Evolutionary conservation across 352 stramenopile genomes (phyloP).

Genomic region (Phytophthora sp.): DNA sequence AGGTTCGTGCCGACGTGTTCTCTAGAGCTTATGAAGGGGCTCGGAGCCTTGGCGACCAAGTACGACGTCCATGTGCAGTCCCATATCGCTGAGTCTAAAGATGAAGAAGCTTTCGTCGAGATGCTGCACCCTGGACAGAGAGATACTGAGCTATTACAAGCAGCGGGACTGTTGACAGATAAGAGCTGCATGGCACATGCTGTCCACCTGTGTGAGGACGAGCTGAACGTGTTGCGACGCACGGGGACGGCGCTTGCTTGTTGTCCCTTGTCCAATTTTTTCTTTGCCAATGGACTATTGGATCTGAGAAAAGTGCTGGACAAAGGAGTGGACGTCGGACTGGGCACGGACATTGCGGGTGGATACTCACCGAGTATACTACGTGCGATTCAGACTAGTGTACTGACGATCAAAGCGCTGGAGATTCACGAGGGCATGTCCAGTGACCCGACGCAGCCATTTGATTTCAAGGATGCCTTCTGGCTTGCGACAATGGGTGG

Average conservation of each 20-base stretch:
- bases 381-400: constrained; percentile 77
- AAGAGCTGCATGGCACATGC: constrained; percentile 89
- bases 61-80: constrained; percentile 85
- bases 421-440: constrained; percentile 48
- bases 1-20: constrained; percentile 93
- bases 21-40: constrained; percentile 65
- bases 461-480: constrained; percentile 88
- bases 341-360: constrained; percentile 92
- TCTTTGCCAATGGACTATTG: constrained; percentile 80
- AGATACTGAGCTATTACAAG: constrained; percentile 79
- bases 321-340: constrained; percentile 54
- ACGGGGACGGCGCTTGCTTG: constrained; percentile 79
- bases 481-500: constrained; percentile 89
- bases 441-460: constrained; percentile 9
- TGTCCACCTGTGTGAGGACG: constrained; percentile 72
- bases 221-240: constrained; percentile 60
- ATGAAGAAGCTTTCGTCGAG: constrained; percentile 86
- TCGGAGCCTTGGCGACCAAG: constrained; percentile 71
- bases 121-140: constrained; percentile 62
- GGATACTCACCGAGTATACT: constrained; percentile 92
- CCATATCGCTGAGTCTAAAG: constrained; percentile 85
- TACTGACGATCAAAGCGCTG: constrained; percentile 75
- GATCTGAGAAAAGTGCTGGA: constrained; percentile 60
- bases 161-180: constrained; percentile 65
- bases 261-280: constrained; percentile 94